Evolutionary conservation across 1,284 basidiomycete species (phyloP), one percentile per base, ranked within the genome.

Genomic region (Tilletia setariae): DNA sequence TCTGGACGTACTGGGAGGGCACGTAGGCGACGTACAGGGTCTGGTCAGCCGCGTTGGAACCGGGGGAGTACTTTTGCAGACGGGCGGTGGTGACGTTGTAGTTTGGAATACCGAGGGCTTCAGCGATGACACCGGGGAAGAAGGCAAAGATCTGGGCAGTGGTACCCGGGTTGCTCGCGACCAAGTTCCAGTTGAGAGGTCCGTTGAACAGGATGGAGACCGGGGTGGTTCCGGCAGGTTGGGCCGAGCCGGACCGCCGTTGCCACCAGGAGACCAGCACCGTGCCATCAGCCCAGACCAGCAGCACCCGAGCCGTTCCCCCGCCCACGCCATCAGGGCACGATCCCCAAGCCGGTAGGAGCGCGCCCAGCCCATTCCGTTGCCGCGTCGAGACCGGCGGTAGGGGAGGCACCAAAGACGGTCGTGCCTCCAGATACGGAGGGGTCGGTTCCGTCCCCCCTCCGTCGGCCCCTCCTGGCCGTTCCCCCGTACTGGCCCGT

Each of bases 111-210:
- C 64, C 44, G 21, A 76, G 66, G 30, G 66, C 53, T 59, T 67
- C 43, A 32, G 74, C 70, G 7, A 82, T 68, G 9, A 82, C 67
- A n/a, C 51, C 65, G 6, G 80, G 80, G 76, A 82, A 76, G 44
- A 77, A 80, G 13, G 74, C 78, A 70, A 82, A 79, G 67, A 82
- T 73, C 68, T 82, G 80, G 6, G 79, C 78, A 16, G 78, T 77
- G 9, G 80, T 72, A 30, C 73, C 78, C 19, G 79, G 72, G 67
- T 79, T 77, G 30, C 63, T 66, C 19, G 74, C 74, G 32, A 82
- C 67, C 73, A 74, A 78, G n/a, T 64, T 66, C 80, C 80, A 82
- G 21, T 71, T 66, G 69, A 82, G 70, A 43, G 72, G 66, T 15
- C 67, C 46, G 63, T 79, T 75, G 73, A 79, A 79, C 43, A 80